Evolutionary conservation across 1,139 yeast genomes (phyloP), one percentile per base, ranked within the genome.

Genomic region (Blastobotrys malaysiensis): DNA sequence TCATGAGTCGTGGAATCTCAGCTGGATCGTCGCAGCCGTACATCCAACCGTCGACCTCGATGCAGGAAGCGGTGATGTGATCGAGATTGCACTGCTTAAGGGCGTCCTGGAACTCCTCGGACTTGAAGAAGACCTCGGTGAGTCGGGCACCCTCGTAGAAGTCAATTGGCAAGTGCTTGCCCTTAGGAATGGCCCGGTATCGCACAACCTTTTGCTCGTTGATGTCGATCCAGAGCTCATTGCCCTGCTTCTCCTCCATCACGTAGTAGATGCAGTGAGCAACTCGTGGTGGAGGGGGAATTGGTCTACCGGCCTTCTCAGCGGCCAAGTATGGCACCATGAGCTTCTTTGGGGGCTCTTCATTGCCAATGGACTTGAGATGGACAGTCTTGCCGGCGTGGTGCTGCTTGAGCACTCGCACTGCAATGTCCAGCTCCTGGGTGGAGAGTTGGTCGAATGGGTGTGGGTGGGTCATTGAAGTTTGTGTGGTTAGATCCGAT

Each of bases 21-120:
- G 90, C 95, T 83, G 90, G 86, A 71, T 85, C 77, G 68, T 86
- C 91, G 46, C 89, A 84, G 63, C 95, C 96, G 69, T 88, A 88
- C 77, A 88, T 88, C 96, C 96, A 88, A 52, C 95, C 91, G 68
- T 88, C 96, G 86, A 86, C 63, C 85, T 91, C 81, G 66, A 88
- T 82, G 18, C 61, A 60, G 52, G 68, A 61, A 54, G 84, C 73
- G 51, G 61, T 59, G 31, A 61, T 64, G 50, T 69, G 65, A 84
- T 89, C 65, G 79, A 78, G 65, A 76, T 80, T 77, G 79, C 80
- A 71, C 81, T 86, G 63, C 50, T 62, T 59, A 55, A 79, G 67
- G 65, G 88, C 79, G 68, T 79, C 78, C 72, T 84, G 77, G 57
- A 86, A 82, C 5, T 64, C 59, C 21, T 91, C 93, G 65, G 84